Evolutionary conservation across 352 stramenopile genomes (phyloP).

Genomic region (Phytophthora rubi): DNA sequence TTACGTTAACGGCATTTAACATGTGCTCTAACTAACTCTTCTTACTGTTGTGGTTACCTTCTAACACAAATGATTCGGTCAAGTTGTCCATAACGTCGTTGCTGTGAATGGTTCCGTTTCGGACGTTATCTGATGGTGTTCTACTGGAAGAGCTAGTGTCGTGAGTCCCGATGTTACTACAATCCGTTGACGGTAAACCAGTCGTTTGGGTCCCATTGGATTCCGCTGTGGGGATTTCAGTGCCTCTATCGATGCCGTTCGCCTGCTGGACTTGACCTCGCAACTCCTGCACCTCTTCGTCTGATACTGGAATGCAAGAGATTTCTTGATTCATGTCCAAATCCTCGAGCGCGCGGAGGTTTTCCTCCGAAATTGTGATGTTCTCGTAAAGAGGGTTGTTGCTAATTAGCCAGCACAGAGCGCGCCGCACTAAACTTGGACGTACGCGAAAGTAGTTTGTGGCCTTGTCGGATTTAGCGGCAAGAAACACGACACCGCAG

Average conservation of each 20-base stretch:
- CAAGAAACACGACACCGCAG: constrained; percentile 1
- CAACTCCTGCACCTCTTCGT: not conserved
- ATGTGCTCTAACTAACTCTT: not conserved
- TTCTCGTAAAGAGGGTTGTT: constrained; percentile 12
- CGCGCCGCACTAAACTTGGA: not conserved
- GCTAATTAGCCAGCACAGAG: not conserved
- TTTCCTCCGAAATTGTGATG: constrained; percentile 5
- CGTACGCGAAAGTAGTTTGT: not conserved
- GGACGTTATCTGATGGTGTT: too few relatives aligned
- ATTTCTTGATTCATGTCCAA: not conserved
- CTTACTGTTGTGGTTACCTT: not conserved
- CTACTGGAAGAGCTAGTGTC: not conserved
- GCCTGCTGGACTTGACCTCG: too few relatives aligned
- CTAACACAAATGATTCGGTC: constrained; percentile 2
- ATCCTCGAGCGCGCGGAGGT: not conserved
- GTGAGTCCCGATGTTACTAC: too few relatives aligned
- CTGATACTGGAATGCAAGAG: too few relatives aligned
- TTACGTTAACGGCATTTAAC: not conserved
- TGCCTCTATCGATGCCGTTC: too few relatives aligned
- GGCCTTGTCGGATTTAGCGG: not conserved
- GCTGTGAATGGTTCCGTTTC: too few relatives aligned
- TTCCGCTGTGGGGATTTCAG: too few relatives aligned
- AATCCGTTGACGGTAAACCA: too few relatives aligned
- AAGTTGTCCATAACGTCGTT: not conserved
- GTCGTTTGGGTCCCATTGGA: too few relatives aligned